These are phyloP conservation scores for Alternaria sp. DNA, from an alignment of 2,329 filamentous ascomycete genomes.

Conservation along the genomic window DNA sequence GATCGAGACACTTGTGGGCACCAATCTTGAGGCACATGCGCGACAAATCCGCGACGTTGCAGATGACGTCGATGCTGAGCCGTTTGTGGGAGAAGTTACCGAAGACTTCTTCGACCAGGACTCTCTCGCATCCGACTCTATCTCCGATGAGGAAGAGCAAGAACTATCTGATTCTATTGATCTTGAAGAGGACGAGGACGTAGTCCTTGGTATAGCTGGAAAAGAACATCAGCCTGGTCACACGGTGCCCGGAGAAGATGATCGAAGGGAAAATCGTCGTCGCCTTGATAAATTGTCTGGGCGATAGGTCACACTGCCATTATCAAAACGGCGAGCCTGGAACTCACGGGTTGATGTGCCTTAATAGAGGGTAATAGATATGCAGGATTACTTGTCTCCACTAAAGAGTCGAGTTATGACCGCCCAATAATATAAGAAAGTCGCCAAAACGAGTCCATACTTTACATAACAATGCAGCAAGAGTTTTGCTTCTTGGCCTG, in stretches of 20 bases:
- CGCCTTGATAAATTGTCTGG: background rate
- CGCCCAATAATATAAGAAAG: conserved; percentile 2
- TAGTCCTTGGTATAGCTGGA: background rate
- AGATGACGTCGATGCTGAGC: conserved; percentile 10
- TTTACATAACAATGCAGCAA: conserved; percentile 65
- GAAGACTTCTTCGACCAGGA: conserved; percentile 8
- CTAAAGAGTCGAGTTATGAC: conserved; percentile 14
- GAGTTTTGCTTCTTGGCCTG: conserved; percentile 69
- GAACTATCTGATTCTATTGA: background rate
- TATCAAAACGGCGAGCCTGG: background rate
- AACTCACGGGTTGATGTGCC: background rate
- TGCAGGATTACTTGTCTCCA: conserved; percentile 11
- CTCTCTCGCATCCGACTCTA: background rate
- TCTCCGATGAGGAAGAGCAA: background rate
- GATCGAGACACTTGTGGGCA: conserved; percentile 5
- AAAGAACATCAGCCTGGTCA: background rate
- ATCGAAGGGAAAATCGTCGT: background rate
- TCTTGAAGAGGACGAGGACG: background rate
- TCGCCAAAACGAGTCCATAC: conserved; percentile 6
- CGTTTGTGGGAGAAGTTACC: background rate
- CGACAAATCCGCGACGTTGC: conserved; percentile 18
- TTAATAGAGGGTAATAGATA: background rate
- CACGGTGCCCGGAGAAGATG: background rate
- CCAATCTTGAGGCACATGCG: conserved; percentile 16
- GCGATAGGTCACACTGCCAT: background rate